Evolutionary conservation across 495 filamentous ascomycete genomes (phyloP).

Genomic region (Annulohypoxylon nitens): DNA sequence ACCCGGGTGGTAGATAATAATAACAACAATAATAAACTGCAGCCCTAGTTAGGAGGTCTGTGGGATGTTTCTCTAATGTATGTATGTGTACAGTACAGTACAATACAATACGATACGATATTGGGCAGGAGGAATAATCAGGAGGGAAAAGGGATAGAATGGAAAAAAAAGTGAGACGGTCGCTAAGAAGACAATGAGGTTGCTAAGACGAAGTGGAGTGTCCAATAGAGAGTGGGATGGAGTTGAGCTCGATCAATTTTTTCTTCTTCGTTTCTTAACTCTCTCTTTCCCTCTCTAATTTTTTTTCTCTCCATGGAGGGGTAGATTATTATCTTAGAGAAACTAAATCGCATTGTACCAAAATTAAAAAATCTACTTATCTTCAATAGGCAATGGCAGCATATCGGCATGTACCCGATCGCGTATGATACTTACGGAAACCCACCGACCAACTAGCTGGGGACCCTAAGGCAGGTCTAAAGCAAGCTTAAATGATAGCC

Average conservation of each 20-base stretch:
- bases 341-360: constrained; percentile 18
- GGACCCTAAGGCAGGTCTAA: constrained; percentile 38
- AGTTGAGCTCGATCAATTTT: constrained; percentile 41
- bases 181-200: constrained; percentile 42
- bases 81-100: constrained; percentile 38
- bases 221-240: constrained; percentile 41
- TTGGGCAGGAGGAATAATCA: constrained; percentile 8
- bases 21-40: constrained; percentile 40
- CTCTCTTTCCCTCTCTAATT: constrained; percentile 17
- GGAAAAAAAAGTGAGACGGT: constrained; percentile 36
- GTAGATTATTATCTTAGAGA: constrained; percentile 20
- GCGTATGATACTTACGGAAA: constrained; percentile 27
- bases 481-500: constrained; percentile 44
- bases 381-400: neutral
- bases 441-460: constrained; percentile 42
- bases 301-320: constrained; percentile 38
- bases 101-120: constrained; percentile 15
- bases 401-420: constrained; percentile 10
- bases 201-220: constrained; percentile 41
- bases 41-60: constrained; percentile 31
- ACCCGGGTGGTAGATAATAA: constrained; percentile 45
- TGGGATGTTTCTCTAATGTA: constrained; percentile 19
- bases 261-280: constrained; percentile 2
- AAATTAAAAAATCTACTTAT: constrained; percentile 18
- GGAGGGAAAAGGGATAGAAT: constrained; percentile 23